Evolutionary conservation across 228 moss, liverwort and hornwort genomes (phyloP), one percentile per base, ranked within the genome.

Genomic region (Sphagnum magellanicum): DNA sequence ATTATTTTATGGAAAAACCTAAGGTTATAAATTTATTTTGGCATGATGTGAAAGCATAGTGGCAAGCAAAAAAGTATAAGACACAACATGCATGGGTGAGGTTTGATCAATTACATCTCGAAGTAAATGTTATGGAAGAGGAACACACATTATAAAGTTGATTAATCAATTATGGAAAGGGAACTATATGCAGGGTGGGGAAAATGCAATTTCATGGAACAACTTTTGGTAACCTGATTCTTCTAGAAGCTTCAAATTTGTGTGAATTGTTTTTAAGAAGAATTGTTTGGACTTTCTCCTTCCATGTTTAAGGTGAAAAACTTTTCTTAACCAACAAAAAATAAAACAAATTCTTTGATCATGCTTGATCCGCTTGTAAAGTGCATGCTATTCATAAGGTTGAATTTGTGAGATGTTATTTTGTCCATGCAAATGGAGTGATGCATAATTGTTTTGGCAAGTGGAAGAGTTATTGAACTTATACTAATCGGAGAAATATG

Each of bases 401-500:
- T 10, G 7, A 12, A 48, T 48, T 32, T 12, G 32, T 32, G 47
- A 10, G 60, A 67, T 63, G 60, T 32, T 32, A 32, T 32, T 32
- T 32, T 67, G 63, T 78, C 32, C 1, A 32, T 32, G 32, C 32
- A 32, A 32, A 32, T 2, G 32, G 32, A 32, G 32, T 32, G 32
- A 32, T 32, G 32, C 32, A 32, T 32, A 32, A 32, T 32, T 32
- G 32, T 65, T 14, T 53, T 67, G 9, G 72, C 71, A 93, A 86
- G 79, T 98, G 72, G 77, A 88, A 69, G 76, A 87, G 61, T 79
- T 98, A 47, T 71, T 93, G 67, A 64, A 67, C 60, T 63, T 91
- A 47, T 98, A 98, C 63, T 73, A 81, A 61, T 68, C 69, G n/a
- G 97, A 98, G 75, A 82, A 81, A 46, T 93, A 90, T 76, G 76